These are phyloP conservation scores for Aspergillus nanangensis DNA, from an alignment of 495 filamentous ascomycete species.

Conservation along the genomic window DNA sequence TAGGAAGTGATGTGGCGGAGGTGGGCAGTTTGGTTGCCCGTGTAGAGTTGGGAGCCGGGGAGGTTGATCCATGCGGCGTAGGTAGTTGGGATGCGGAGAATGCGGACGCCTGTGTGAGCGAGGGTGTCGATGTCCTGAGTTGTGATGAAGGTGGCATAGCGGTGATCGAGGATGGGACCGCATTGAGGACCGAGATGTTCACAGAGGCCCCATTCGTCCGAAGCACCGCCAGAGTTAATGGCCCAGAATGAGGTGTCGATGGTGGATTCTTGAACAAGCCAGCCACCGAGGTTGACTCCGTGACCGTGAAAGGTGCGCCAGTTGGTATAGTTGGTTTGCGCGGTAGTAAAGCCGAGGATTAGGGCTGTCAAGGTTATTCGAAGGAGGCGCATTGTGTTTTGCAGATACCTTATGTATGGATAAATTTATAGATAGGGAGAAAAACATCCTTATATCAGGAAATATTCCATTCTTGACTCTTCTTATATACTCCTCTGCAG, in stretches of 20 bases:
- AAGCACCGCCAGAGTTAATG: constrained; percentile 13
- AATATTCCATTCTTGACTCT: no score
- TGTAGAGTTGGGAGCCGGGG: constrained; percentile 26
- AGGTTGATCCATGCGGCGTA: constrained; percentile 23
- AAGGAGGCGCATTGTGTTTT: no score
- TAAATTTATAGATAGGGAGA: no score
- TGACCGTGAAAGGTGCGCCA: constrained; percentile 24
- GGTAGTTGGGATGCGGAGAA: constrained; percentile 29
- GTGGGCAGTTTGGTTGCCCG: constrained; percentile 22
- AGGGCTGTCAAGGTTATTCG: no score
- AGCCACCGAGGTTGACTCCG: constrained; percentile 30
- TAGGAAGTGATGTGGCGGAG: constrained; percentile 22
- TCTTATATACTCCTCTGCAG: no score
- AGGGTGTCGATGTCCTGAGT: constrained; percentile 25
- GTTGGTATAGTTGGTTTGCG: no score
- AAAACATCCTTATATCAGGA: no score
- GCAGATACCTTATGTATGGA: no score
- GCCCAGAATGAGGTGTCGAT: constrained; percentile 26
- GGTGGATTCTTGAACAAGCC: constrained; percentile 31
- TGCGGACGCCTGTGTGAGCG: constrained; percentile 13
- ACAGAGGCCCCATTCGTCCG: constrained; percentile 30
- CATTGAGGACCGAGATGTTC: constrained; percentile 19
- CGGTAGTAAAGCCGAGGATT: no score
- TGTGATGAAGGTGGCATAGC: constrained; percentile 28
- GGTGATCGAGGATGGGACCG: constrained; percentile 18